Evolutionary conservation across 2,329 filamentous ascomycete genomes (phyloP), one percentile per base, ranked within the genome.

Genomic region (Sporothrix globosa): DNA sequence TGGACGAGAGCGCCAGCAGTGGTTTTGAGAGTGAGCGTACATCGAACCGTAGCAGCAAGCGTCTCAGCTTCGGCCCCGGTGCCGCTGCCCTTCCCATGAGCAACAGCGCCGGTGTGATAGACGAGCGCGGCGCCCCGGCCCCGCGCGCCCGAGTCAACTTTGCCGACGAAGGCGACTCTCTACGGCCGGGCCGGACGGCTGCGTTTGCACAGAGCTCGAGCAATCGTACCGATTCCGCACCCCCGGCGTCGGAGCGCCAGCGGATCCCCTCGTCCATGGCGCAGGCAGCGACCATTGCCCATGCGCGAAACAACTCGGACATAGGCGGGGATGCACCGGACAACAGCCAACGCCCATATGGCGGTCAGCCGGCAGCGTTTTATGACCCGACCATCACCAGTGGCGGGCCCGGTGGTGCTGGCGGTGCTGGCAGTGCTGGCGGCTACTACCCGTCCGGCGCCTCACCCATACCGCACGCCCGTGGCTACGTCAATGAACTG

Each of bases 31-130:
- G 83, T 39, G 83, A 83, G 71, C 83, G 85, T 70, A 85, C 85
- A 72, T 87, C 85, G 73, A 88, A 88, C 74, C 84, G 86, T 61
- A 86, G 84, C 74, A 87, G 83, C 74, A 86, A 85, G 69, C 83
- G 86, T 30, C 79, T 87, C 44, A 89, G 87, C 77, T 84, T 85
- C 72, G 83, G 83, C 3, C 83, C 79, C 14, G 70, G 73, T 10
- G 67, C 79, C 17, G 70, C 72, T 7, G 67, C 77, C 69, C 74
- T 30, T 3, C 21, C 41, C 19, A 56, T 39, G 14, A 54, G 46
- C 58, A 76, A 44, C 74, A 77, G 68, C 74, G 74, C 74, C 34
- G 60, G 52, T 13, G 54, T 54, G 3, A 44, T 69, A 65, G 78
- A 69, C 21, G 67, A 69, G 9, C 30, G 66, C 5, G 17, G 48